Evolutionary conservation across 73 alveolate genomes (phyloP).

Genomic region (Blepharisma japonicum): DNA sequence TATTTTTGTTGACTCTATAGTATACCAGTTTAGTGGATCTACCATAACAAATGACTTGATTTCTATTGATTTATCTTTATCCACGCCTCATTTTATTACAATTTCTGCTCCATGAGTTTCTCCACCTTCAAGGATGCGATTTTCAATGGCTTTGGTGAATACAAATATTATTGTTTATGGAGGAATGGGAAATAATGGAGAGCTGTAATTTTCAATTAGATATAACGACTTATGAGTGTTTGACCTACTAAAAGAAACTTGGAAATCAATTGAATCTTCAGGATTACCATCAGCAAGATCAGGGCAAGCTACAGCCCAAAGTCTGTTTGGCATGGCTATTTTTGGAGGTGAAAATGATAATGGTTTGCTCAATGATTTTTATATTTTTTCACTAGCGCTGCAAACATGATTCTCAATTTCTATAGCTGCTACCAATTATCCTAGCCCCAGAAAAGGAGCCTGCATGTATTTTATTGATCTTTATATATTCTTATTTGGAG

Average conservation of each 20-base stretch:
- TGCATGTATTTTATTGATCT: not conserved
- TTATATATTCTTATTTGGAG: no score
- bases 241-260: not conserved
- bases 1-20: no score
- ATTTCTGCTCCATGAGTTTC: not conserved
- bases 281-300: no score
- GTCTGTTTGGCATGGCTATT: not conserved
- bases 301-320: no score
- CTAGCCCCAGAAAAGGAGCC: slow-evolving; percentile 6
- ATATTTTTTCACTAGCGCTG: not conserved
- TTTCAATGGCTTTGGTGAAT: not conserved
- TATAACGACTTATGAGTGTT: not conserved
- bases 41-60: no score
- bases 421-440: not conserved
- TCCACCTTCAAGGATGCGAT: not conserved
- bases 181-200: not conserved
- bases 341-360: not conserved
- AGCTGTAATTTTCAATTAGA: not conserved
- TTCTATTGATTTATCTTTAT: no score
- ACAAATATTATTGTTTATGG: not conserved
- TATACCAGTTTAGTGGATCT: no score
- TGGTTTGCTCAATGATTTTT: not conserved
- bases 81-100: no score
- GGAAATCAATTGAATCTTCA: not conserved
- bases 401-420: not conserved